Percentiles rank a stretch among this genome's conserved stretches.
phyloP scores from a whole-genome alignment of 2,329 filamentous ascomycete genomes.

The Nemania diffusa region DNA sequence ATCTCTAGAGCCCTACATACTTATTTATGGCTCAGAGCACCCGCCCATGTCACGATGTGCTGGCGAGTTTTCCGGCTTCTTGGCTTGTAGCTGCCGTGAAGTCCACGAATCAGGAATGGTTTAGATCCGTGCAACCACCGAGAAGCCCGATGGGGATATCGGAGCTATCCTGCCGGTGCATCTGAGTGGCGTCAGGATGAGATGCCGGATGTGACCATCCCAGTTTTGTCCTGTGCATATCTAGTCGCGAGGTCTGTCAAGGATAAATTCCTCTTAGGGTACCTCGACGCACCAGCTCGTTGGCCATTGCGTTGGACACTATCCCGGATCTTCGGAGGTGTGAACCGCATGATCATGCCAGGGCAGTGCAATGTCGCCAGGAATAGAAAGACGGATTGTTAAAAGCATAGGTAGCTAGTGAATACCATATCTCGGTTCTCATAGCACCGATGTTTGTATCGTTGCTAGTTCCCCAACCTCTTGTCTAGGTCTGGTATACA shows the following conservation, averaged over 20 bases:
- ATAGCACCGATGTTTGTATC: not conserved
- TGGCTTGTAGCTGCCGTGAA: conserved; percentile 11
- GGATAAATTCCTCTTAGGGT: not conserved
- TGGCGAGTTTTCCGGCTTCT: not conserved
- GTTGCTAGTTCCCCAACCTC: not conserved
- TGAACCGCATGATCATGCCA: conserved; percentile 18
- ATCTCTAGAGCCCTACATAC: not conserved
- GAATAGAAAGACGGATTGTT: conserved; percentile 2
- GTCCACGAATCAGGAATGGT: conserved; percentile 28
- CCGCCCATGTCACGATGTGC: not conserved
- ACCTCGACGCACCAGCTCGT: not conserved
- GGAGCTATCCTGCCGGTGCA: conserved; percentile 30
- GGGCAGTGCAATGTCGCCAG: not conserved
- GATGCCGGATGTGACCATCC: conserved; percentile 18
- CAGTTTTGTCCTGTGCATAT: conserved; percentile 1
- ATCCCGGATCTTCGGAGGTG: conserved; percentile 30
- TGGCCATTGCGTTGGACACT: not conserved
- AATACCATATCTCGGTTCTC: not conserved
- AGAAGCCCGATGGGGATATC: conserved; percentile 32
- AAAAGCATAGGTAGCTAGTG: not conserved
- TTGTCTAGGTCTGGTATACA: not conserved
- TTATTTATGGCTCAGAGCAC: conserved; percentile 26
- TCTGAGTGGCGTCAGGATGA: conserved; percentile 7
- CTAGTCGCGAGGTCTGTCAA: not conserved
- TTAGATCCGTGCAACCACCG: conserved; percentile 22